Evolutionary conservation across 345 rosid genomes (phyloP).

Genomic region (Cardamine chenopodiifolia): DNA sequence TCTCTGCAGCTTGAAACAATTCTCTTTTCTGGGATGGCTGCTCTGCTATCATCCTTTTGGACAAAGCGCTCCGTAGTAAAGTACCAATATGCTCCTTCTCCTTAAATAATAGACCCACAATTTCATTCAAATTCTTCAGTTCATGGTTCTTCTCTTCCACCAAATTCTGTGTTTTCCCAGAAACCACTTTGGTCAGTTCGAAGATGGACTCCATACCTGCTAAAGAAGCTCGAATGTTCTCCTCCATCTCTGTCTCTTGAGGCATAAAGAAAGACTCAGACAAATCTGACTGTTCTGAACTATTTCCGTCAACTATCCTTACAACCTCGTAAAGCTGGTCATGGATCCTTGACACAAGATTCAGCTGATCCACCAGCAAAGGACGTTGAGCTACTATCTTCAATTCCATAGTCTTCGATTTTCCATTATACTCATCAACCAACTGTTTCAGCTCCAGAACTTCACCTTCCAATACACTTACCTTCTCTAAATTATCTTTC

Average conservation of each 20-base stretch:
- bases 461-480: constrained; percentile 56
- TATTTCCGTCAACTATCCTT: constrained; percentile 61
- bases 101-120: constrained; percentile 61
- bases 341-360: constrained; percentile 78
- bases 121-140: constrained; percentile 71
- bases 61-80: constrained; percentile 83
- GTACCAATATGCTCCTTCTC: constrained; percentile 94
- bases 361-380: constrained; percentile 80
- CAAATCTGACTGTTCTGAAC: constrained; percentile 65
- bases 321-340: constrained; percentile 62
- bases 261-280: constrained; percentile 90
- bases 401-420: constrained; percentile 58
- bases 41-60: constrained; percentile 62
- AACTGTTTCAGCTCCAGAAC: constrained; percentile 61
- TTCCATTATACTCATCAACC: constrained; percentile 74
- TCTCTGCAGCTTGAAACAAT: constrained; percentile 82
- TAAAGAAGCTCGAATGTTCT: constrained; percentile 80
- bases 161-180: constrained; percentile 60
- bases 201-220: constrained; percentile 93
- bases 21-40: constrained; percentile 63
- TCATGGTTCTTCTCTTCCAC: constrained; percentile 68
- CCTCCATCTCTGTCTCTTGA: constrained; percentile 78
- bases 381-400: constrained; percentile 73
- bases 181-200: constrained; percentile 64
- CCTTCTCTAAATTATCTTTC: constrained; percentile 56